Base-by-base conservation (phyloP, 2,329 filamentous ascomycete genomes). In the Ramularia collo-cygni region DNA sequence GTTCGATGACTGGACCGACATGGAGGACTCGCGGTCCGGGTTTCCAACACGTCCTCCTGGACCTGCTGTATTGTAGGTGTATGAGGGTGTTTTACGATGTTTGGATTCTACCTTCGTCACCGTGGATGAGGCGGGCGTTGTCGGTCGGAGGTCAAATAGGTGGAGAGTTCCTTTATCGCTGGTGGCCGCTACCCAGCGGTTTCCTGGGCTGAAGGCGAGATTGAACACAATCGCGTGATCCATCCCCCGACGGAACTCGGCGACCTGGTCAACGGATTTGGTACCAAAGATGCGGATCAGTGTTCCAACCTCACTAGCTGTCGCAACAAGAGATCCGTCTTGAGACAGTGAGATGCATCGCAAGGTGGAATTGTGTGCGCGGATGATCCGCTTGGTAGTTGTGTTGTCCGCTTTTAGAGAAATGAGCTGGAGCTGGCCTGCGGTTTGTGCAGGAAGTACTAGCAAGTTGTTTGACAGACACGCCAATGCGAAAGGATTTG, bases 131-230 rank as follows among this genome's bases (percentile, higher is more conserved):
- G 44, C 42, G 7, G 70, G 67, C 10, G 21, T 10, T 24, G 21
- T 24, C 43, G 76, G 74, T 3, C 83, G 82, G 1, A 95, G 73
- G 57, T 96, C 88, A 59, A 95, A 98, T 27, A 98, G 76, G 64
- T 98, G 92, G 8, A 98, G 72, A 1, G 89, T 98, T 4, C 86
- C 89, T 65, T 96, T 98, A 70, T 98, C 92, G 1, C 89, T 95
- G 1, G 90, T 96, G 46, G 88, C 90, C 17, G 92, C 92, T 8
- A 96, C 74, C 58, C 88, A 75, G 30, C 74, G 77, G 37, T 83
- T 85, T 1, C 81, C 81, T 1, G 89, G 89, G 14, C 85, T 93
- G 61, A 98, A 92, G 8, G 83, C 82, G 8, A 98, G 71, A 2
- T 85, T 90, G 65, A 85, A 95, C 51, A 96, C 84, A 38, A 80